Evolutionary conservation across 306 rosid species (phyloP).

Genomic region (Trifolium fragiferum): DNA sequence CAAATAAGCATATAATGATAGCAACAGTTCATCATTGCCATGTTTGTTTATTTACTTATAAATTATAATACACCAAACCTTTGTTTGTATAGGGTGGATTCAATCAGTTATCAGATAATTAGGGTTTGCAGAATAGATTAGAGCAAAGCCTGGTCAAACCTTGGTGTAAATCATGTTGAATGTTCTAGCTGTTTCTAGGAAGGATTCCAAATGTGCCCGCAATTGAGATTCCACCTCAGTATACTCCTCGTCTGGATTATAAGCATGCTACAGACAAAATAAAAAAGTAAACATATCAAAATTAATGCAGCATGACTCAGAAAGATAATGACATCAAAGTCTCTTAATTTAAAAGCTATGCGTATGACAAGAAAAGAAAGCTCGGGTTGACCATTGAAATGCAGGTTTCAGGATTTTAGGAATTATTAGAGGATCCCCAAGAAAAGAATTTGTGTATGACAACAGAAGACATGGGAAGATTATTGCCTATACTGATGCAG

Average conservation of each 20-base stretch:
- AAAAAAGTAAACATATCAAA: conserved; percentile 31
- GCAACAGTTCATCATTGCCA: conserved; percentile 17
- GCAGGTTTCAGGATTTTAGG: neutral
- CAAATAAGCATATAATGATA: neutral
- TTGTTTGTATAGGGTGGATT: conserved; percentile 13
- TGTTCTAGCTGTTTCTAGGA: conserved; percentile 92
- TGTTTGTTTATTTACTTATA: conserved; percentile 15
- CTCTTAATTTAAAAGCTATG: neutral
- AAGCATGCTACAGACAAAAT: conserved; percentile 67
- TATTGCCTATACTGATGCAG: neutral
- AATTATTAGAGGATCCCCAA: neutral
- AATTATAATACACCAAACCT: neutral
- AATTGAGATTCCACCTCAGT: conserved; percentile 83
- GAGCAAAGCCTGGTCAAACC: conserved; percentile 51
- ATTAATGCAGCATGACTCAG: conserved; percentile 24
- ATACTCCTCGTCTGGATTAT: conserved; percentile 93
- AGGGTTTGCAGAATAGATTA: neutral
- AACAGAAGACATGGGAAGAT: neutral
- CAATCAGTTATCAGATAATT: conserved; percentile 27
- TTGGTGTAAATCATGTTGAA: conserved; percentile 88
- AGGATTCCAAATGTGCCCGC: conserved; percentile 85
- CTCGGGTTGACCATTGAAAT: neutral
- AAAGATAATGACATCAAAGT: conserved; percentile 5
- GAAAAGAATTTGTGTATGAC: neutral
- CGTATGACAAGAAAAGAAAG: too few relatives aligned